Percentiles rank a stretch among this genome's conserved stretches.
phyloP scores from a whole-genome alignment of 2,329 filamentous ascomycete genomes.

The Colletotrichum sp. region DNA sequence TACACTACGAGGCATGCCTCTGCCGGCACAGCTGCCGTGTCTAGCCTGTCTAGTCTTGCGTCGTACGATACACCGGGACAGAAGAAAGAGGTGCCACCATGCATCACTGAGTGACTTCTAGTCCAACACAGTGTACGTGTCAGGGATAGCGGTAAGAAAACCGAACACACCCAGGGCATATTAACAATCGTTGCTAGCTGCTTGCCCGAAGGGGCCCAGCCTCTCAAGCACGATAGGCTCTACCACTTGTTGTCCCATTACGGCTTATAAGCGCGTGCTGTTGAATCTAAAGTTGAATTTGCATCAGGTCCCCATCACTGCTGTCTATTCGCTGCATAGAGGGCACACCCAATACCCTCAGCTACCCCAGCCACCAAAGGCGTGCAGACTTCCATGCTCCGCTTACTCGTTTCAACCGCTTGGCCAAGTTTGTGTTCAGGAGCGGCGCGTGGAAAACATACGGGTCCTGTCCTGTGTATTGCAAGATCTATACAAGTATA shows the following conservation, averaged over 20 bases:
- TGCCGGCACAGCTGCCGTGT: background rate
- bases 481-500: background rate
- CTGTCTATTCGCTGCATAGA: background rate
- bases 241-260: background rate
- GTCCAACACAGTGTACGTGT: background rate
- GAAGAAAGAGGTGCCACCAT: background rate
- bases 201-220: too few species aligned
- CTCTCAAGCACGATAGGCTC: background rate
- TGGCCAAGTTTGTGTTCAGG: background rate
- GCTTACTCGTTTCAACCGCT: background rate
- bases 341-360: background rate
- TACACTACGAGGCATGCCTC: background rate
- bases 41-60: background rate
- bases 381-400: background rate
- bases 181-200: too few species aligned
- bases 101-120: background rate
- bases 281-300: background rate
- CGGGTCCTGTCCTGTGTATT: background rate
- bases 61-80: background rate
- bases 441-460: background rate
- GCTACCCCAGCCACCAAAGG: background rate
- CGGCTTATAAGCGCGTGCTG: background rate
- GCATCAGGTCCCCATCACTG: too few species aligned
- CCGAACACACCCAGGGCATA: background rate
- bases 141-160: background rate